Base-by-base conservation (phyloP, 2,329 filamentous ascomycete species). In the Botryosphaeria dothidea region DNA sequence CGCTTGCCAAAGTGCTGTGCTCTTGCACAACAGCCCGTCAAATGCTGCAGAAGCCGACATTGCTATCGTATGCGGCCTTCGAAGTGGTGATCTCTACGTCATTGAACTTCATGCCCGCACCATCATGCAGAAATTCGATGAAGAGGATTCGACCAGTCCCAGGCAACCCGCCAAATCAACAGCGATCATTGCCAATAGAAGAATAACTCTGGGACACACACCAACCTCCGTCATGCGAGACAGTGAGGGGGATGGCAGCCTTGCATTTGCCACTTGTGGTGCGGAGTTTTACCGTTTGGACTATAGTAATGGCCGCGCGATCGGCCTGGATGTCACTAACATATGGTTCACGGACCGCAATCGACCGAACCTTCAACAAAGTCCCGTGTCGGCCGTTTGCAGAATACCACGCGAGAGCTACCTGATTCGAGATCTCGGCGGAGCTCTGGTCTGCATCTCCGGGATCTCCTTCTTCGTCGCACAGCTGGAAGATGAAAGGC, bases 391-490 rank as follows among this genome's bases (percentile, higher is more conserved):
- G 3, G 74, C 76, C 4, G 60, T 74, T 2, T 71, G 70, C 61
- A 76, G 78, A 57, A 65, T 78, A 1, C 71, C 73, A 6, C 66
- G 69, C 4, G 72, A 76, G 58, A 71, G 77, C 21, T 74, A 77
- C 38, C 69, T 74, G 25, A 73, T 78, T 15, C 72, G 80, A 56
- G 73, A 78, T 15, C 70, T 82, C 11, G 73, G 74, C 15, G 79
- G 79, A 1, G 79, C 81, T 41, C 71, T 85, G 9, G 79, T 84
- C 48, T 82, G 80, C 43, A 79, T 84, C 54, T 78, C 80, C 19
- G 80, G 81, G 27, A 77, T 78, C 11, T 76, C 81, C 27, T 75
- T 85, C 65, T 74, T 84, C 13, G 79, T 82, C 57, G 81, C 82
- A 27, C 80, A 79, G 43, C 68, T 86, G 34, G 80, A 82, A 56